Base-by-base conservation (phyloP, 129 eudicot genomes). In the Dittrichia graveolens region DNA sequence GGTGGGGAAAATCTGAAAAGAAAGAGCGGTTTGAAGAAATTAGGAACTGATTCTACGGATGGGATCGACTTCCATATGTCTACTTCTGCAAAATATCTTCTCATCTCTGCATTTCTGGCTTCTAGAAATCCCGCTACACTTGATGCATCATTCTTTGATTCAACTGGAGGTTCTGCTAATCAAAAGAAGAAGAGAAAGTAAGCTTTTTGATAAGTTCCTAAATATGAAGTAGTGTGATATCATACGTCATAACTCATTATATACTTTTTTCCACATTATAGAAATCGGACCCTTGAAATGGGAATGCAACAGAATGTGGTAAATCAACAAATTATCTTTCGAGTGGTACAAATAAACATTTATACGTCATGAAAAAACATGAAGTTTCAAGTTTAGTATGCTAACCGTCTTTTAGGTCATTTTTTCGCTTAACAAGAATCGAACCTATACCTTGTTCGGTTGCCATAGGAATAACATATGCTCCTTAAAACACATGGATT, bases 41-140 rank as follows among this genome's bases (percentile, higher is more conserved):
- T 42, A 4, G 45, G 45, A 42, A 0, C 45, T 42, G 8, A 42
- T 42, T 42, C 45, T 7, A 42, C 8, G 45, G 85, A 86, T 34
- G 98, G 81, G 74, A 67, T 94, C 39, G 96, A 42, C 45, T 42
- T 42, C 45, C 45, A 42, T 42, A 42, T 42, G 45, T 42, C 45
- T 42, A 42, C 84, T 73, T 90, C 91, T 57, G 99, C 99, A 58
- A 94, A 94, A 55, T 94, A 94, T 85, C 99, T 94, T 45, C 87
- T 90, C 35, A 78, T 94, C 60, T 94, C 97, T 77, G 94, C 97
- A 44, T 94, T 90, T 81, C 86, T 94, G 67, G 97, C 97, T 79
- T 94, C 94, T 24, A 83, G 94, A 86, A 94, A 94, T 65, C 98
- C 98, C 6, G 45, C 45, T 42, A 42, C 45, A 1, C 45, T 42